Conservation (phyloP, 176 grass and related monocot species). For the Phragmites australis region DNA sequence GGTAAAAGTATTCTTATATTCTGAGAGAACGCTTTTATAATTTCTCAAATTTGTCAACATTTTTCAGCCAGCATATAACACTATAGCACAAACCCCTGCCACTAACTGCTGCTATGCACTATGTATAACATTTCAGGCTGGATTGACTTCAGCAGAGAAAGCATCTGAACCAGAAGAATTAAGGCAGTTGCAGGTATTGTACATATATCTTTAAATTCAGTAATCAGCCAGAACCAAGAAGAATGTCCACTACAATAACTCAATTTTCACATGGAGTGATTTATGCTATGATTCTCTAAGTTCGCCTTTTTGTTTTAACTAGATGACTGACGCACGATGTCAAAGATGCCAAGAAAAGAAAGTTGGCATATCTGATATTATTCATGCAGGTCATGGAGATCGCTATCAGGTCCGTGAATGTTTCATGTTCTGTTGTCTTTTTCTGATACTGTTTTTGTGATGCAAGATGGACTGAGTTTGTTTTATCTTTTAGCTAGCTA, state of each 20-base stretch:
- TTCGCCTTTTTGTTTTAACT: slow-evolving; percentile 38
- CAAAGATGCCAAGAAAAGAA: slow-evolving; percentile 75
- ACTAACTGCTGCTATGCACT: neutral
- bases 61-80: neutral
- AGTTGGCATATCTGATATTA: slow-evolving; percentile 79
- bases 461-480: neutral
- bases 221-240: neutral
- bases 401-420: slow-evolving; percentile 74
- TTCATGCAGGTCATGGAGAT: slow-evolving; percentile 83
- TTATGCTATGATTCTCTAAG: slow-evolving; percentile 12
- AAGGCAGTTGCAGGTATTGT: slow-evolving; percentile 67
- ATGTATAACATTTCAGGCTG: slow-evolving; percentile 58
- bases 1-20: neutral
- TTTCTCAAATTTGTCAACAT: neutral
- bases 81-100: neutral
- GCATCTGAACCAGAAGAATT: slow-evolving; percentile 84
- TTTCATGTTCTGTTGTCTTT: neutral
- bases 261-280: neutral
- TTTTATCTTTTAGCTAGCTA: slow-evolving; percentile 4
- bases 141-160: slow-evolving; percentile 75
- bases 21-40: neutral
- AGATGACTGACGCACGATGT: slow-evolving; percentile 95
- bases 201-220: slow-evolving; percentile 24
- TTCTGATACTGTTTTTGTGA: neutral
- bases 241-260: slow-evolving; percentile 18